Conservation (phyloP, 805 yeast genomes). For the Ogataea ganodermae region DNA sequence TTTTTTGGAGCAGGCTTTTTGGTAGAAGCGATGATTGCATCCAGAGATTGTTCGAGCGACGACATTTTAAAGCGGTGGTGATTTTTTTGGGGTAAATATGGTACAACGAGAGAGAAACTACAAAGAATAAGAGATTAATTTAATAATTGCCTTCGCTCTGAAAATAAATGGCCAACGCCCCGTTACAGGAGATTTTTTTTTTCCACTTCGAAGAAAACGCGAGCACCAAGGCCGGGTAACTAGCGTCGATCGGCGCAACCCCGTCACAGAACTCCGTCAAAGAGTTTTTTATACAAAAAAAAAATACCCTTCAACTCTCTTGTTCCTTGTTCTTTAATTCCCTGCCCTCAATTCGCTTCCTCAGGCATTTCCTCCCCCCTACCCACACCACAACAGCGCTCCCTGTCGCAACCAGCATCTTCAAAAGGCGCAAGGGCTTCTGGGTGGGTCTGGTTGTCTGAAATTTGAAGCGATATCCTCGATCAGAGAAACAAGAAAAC, state of each 20-base stretch:
- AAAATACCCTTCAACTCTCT: too few relatives aligned
- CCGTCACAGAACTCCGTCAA: background rate
- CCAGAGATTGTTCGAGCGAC: slow-evolving; percentile 89
- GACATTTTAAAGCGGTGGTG: slow-evolving; percentile 51
- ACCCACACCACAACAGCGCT: background rate
- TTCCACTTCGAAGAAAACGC: too few relatives aligned
- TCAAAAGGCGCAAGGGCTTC: background rate
- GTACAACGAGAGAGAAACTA: background rate
- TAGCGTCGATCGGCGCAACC: slow-evolving; percentile 7
- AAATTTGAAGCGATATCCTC: background rate
- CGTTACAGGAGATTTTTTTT: slow-evolving; percentile 4
- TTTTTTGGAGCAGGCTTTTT: slow-evolving; percentile 36
- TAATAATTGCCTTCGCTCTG: background rate
- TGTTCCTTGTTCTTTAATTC: too few relatives aligned
- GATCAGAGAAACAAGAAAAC: background rate
- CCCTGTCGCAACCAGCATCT: too few relatives aligned
- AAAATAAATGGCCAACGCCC: background rate
- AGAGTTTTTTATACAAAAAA: background rate
- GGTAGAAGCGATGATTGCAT: slow-evolving; percentile 80
- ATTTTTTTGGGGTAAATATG: slow-evolving; percentile 1
- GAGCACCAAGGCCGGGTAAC: slow-evolving; percentile 11
- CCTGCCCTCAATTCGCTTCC: too few relatives aligned
- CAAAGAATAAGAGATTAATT: background rate
- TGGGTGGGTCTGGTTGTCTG: background rate
- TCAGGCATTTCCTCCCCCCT: background rate